Base-by-base conservation (phyloP, 1,284 basidiomycete genomes). In the Austroboletus olivaceoglutinosus region DNA sequence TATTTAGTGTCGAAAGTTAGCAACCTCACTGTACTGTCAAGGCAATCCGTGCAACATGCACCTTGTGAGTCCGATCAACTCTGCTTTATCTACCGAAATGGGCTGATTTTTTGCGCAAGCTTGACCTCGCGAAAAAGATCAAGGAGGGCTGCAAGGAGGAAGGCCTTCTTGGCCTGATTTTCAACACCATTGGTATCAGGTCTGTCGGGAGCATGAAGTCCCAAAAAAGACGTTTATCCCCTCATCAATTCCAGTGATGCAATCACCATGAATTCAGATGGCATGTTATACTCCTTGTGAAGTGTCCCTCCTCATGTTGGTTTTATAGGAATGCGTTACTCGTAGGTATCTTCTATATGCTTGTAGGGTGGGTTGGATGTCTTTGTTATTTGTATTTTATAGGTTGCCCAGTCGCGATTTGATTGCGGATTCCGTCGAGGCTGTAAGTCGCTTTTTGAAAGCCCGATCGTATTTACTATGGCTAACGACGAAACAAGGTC, bases 371-470 rank as follows among this genome's bases (percentile, higher is more conserved):
- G 8, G 13, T 34, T 18, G 34, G 29, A 6, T 37, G 16, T 41
- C 13, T 4, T n/a, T 50, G n/a, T 54, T 30, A 55, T 36, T 31
- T 29, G 21, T 39, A 48, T 49, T 44, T 43, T 62, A 55, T 65
- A 93, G 90, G 42, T 76, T 96, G 23, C 93, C 93, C 19, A 90
- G 83, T 71, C 84, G 93, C 50, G 93, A 96, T 65, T 69, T 96
- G 47, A 96, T 96, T 58, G 93, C 92, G 19, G 93, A 95, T 65
- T 91, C 89, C 30, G 87, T 95, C 53, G 92, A 95, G 74, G 83
- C 89, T 33, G 90, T 91, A 64, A 52, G 80, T 64, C 3, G 44
- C 25, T 18, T 44, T 41, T 21, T 25, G 12, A 51, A 12, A 36
- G n/a, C 30, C 34, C 33, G 27, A 16, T 23, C 31, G 9, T 36